These are phyloP conservation scores for Phycomyces blakesleeanus DNA, from an alignment of 192 early-diverging fungal genomes.

Conservation along the genomic window DNA sequence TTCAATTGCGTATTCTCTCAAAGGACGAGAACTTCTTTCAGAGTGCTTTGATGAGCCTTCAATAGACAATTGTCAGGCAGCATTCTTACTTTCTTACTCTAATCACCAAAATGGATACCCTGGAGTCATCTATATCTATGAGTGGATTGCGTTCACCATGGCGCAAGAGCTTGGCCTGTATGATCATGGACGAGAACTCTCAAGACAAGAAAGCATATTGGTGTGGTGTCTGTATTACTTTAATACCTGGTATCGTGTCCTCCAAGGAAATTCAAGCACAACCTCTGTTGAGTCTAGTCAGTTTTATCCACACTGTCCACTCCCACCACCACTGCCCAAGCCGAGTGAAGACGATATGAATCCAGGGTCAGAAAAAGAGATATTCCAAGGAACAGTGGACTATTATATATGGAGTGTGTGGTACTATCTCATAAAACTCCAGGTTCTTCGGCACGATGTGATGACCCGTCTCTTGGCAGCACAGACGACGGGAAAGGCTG, in stretches of 20 bases:
- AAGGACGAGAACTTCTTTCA: slow-evolving; percentile 28
- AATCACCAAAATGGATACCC: slow-evolving; percentile 36
- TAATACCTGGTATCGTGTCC: slow-evolving; percentile 38
- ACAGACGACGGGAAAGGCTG: slow-evolving; percentile 6
- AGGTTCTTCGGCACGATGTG: slow-evolving; percentile 27
- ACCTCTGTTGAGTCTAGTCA: neutral
- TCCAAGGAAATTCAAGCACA: slow-evolving; percentile 17
- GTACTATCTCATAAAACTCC: slow-evolving; percentile 33
- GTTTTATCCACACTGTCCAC: slow-evolving; percentile 17
- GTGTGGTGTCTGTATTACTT: slow-evolving; percentile 37
- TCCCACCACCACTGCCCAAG: slow-evolving; percentile 6
- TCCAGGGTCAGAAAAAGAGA: neutral
- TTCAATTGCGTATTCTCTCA: slow-evolving; percentile 30
- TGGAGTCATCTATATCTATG: slow-evolving; percentile 32
- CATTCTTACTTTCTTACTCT: slow-evolving; percentile 33
- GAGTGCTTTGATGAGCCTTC: slow-evolving; percentile 38
- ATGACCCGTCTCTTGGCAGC: slow-evolving; percentile 26
- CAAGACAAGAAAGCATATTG: slow-evolving; percentile 25
- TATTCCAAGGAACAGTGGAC: slow-evolving; percentile 14
- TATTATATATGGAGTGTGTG: slow-evolving; percentile 28
- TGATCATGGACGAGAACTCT: slow-evolving; percentile 19
- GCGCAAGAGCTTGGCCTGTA: slow-evolving; percentile 36
- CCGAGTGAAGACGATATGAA: slow-evolving; percentile 8
- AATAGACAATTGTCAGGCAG: slow-evolving; percentile 32
- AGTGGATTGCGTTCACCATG: slow-evolving; percentile 40